These are phyloP conservation scores for Teratosphaeria gauchensis DNA, from an alignment of 2,329 filamentous ascomycete genomes.

Conservation along the genomic window DNA sequence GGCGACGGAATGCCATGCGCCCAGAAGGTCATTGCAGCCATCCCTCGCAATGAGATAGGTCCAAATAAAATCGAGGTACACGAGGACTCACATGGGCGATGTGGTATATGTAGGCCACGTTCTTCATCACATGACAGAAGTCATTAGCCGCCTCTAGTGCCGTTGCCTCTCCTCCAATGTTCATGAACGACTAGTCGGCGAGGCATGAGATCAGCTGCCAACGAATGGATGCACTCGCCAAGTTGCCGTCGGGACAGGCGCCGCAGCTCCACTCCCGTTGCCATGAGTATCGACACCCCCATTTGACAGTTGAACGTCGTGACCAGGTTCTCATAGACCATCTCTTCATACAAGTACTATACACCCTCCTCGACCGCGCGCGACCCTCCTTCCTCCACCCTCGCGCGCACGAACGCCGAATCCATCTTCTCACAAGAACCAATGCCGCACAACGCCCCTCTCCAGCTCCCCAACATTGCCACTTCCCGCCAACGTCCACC, in stretches of 20 bases:
- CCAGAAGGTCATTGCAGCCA: too few relatives aligned
- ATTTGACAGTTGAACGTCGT: too few relatives aligned
- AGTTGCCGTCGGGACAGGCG: too few relatives aligned
- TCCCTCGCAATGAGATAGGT: too few relatives aligned
- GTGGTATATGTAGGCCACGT: not conserved
- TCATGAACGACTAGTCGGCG: not conserved
- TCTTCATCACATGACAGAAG: not conserved
- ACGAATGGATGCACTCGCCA: not conserved
- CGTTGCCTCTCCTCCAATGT: not conserved
- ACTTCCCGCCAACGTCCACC: conserved; percentile 73
- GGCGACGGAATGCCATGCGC: too few relatives aligned
- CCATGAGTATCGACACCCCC: not conserved
- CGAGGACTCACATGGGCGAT: not conserved
- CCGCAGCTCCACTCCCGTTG: too few relatives aligned
- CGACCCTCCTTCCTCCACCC: not conserved
- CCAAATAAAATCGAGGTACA: too few relatives aligned
- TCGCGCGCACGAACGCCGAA: not conserved
- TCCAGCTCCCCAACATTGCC: conserved; percentile 83
- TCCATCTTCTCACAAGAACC: conserved; percentile 21
- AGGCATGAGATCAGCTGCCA: not conserved
- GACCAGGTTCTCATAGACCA: not conserved
- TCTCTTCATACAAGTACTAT: not conserved
- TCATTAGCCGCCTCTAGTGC: not conserved
- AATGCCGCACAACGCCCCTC: conserved; percentile 46
- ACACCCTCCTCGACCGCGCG: not conserved